phyloP scores from a whole-genome alignment of 176 grass and related monocot species.

The Thinopyrum elongatum region DNA sequence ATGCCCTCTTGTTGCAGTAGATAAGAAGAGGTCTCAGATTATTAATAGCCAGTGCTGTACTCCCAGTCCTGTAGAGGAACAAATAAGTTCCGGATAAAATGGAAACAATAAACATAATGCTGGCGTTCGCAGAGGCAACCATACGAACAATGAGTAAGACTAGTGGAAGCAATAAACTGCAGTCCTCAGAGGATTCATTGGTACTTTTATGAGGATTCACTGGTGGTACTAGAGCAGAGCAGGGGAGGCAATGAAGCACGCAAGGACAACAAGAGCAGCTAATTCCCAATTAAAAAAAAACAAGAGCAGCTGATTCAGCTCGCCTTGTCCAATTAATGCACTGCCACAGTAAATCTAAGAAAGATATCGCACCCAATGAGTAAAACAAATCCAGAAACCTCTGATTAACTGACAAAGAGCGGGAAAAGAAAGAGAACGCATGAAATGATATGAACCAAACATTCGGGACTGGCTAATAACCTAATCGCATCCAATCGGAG shows the following conservation, averaged over 20 bases:
- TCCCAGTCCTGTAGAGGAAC: conserved; percentile 33
- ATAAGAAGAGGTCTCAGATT: not conserved
- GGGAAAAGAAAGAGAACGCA: not conserved
- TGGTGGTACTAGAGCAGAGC: not conserved
- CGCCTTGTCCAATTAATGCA: conserved; percentile 13
- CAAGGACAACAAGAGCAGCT: conserved; percentile 16
- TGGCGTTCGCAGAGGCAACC: not conserved
- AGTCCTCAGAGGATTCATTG: not conserved
- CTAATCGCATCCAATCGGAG: not conserved
- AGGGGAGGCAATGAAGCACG: conserved; percentile 23
- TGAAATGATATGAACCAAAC: not conserved
- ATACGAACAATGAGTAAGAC: conserved; percentile 32
- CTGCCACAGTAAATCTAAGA: not conserved
- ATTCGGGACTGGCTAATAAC: not conserved
- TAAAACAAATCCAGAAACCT: not conserved
- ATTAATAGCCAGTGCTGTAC: conserved; percentile 21
- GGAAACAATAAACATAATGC: conserved; percentile 24
- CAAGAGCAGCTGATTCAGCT: not conserved
- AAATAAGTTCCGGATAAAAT: conserved; percentile 25
- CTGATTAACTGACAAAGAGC: not conserved
- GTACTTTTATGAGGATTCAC: not conserved
- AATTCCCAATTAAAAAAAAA: not conserved
- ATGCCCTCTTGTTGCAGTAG: conserved; percentile 6
- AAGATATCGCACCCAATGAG: not conserved
- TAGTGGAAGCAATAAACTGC: conserved; percentile 9